These are phyloP conservation scores for Backusella luteola DNA, from an alignment of 192 early-diverging fungal genomes.

Conservation along the genomic window DNA sequence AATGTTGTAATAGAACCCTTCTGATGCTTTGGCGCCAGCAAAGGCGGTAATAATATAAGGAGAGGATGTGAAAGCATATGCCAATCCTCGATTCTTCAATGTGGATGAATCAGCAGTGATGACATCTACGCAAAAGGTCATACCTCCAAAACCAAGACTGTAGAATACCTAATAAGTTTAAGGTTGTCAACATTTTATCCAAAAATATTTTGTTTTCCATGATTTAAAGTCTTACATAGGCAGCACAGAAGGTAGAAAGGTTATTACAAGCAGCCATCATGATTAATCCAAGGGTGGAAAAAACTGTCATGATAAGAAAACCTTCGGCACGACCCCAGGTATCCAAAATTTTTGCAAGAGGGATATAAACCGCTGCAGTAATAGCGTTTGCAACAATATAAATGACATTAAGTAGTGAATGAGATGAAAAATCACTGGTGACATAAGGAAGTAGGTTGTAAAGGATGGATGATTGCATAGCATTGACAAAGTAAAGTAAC, in stretches of 20 bases:
- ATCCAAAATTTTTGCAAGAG: conserved; percentile 8
- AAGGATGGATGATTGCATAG: conserved; percentile 10
- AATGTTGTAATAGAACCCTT: background rate
- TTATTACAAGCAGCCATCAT: conserved; percentile 4
- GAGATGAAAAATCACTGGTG: conserved; percentile 9
- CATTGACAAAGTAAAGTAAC: conserved; percentile 5
- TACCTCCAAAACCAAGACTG: background rate
- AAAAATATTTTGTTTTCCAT: background rate
- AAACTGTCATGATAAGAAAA: conserved; percentile 9
- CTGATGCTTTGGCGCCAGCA: background rate
- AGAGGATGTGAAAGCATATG: background rate
- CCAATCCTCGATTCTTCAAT: conserved; percentile 3
- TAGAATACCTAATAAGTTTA: background rate
- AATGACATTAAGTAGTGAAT: conserved; percentile 5
- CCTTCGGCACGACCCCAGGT: conserved; percentile 10
- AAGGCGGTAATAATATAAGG: background rate
- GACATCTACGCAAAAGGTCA: background rate
- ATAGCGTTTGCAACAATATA: conserved; percentile 11
- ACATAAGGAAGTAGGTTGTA: conserved; percentile 3
- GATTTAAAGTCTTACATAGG: background rate
- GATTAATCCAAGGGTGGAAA: background rate
- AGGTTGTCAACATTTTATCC: background rate
- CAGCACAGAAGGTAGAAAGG: conserved; percentile 11
- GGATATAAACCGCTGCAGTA: conserved; percentile 1
- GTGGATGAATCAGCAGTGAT: background rate